Evolutionary conservation across 202 grass and related monocot genomes (phyloP), one percentile per base, ranked within the genome.

Genomic region (Carex arenaria): DNA sequence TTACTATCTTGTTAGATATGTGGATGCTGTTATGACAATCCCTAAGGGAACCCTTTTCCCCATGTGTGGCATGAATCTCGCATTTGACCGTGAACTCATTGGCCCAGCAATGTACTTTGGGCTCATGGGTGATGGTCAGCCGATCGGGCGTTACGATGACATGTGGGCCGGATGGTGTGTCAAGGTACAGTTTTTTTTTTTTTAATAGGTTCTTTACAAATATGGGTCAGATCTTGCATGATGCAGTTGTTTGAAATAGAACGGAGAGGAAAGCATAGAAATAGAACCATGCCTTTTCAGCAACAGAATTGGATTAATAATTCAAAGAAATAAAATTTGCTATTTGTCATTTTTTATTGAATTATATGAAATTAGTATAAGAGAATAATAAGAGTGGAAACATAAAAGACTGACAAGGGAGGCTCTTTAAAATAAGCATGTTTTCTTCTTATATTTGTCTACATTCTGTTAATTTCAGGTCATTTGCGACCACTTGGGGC

Each of bases 151-250:
- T 76, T 97, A 97, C n/a, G 94, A 97, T 15, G 91, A 97, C 78
- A 97, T 97, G 94, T 97, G 94, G 94, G 94, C 91, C 47, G 94
- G 94, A 71, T 97, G 94, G 94, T 97, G 94, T 85, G 80, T 90
- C 23, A 97, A 97, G 94, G 92, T 94, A 86, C 31, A 78, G n/a
- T 78, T 38, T 18, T 43, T 60, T 18, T 43, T 60, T 38, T 78
- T 5, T 59, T 3, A 87, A 87, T 92, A 64, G 81, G 83, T 86
- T 11, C 55, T 68, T 28, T 76, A 11, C 31, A 20, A 55, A 11
- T 57, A 23, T 77, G 14, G 11, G 51, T n/a, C 7, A 57, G 51
- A 57, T 77, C 51, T 61, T 61, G 57, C 18, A 8, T 61, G 57
- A 22, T 61, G 57, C 15, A 22, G 57, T 67, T n/a, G 4, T 8